Base-by-base conservation (phyloP, 441 rosid genomes). In the Dalechampia spathulata region DNA sequence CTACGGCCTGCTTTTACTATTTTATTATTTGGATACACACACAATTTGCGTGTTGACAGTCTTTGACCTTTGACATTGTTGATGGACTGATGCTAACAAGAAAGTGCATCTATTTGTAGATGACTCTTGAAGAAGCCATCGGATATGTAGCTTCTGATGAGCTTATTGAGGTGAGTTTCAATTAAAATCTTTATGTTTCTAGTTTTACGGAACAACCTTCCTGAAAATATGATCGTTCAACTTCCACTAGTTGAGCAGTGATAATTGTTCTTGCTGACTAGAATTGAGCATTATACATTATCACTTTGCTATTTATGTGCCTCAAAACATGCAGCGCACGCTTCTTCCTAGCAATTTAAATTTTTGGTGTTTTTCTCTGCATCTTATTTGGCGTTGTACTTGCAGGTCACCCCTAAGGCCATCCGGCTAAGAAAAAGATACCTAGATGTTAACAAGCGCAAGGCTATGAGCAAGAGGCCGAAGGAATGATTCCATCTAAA, bases 61-160 rank as follows among this genome's bases (percentile, higher is more conserved):
- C 8, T 30, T 30, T 30, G 34, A 30, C 34, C 34, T 30, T 30
- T 30, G 34, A 30, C 34, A 30, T 4, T 3, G 4, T 30, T 30
- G 34, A 30, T 4, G 34, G 4, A 30, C 34, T 3, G 5, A 30
- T 30, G 11, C 27, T 63, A 55, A 64, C 51, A 30, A 54, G 22
- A 37, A 11, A 60, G n/a, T 46, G 25, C n/a, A 43, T 72, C 58
- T 16, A 1, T 66, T 22, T 67, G 68, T 86, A 93, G 99, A 72
- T 93, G 87, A 93, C 88, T 26, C 92, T 89, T 22, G 99, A 93
- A 80, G 97, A 92, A 73, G 97, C 96, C 64, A 86, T 89, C 36
- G 91, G 98, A 26, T 92, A 92, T 60, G 97, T 93, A 28, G 98
- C 90, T 37, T 75, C 90, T 25, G 99, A 89, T 73, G 99, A 89